phyloP scores from a whole-genome alignment of 768 basidiomycete species.

The Mycena alexandri region DNA sequence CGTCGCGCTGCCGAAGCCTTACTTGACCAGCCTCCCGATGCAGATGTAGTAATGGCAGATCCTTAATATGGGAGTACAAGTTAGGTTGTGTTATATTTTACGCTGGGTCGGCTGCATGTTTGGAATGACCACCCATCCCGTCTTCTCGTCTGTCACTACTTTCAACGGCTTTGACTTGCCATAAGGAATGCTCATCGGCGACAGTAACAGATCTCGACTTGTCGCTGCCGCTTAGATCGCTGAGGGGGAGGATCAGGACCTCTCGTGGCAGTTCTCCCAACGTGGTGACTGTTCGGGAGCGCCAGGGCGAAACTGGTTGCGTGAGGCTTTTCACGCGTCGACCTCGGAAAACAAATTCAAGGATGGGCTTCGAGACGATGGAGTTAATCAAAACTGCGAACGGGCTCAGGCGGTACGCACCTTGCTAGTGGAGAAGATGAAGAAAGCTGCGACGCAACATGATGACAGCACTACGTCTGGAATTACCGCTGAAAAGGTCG shows the following conservation, averaged over 20 bases:
- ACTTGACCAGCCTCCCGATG: conserved; percentile 55
- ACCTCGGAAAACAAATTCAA: conserved; percentile 27
- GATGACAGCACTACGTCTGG: conserved; percentile 32
- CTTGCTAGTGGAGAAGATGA: conserved; percentile 31
- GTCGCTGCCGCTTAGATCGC: neutral
- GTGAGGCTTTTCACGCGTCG: conserved; percentile 1
- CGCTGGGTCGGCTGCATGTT: neutral
- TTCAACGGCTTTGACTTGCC: conserved; percentile 9
- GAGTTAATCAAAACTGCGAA: neutral
- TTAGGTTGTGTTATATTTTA: conserved; percentile 15
- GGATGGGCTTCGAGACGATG: conserved; percentile 21
- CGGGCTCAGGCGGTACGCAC: neutral
- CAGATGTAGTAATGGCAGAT: conserved; percentile 70
- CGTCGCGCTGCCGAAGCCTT: conserved; percentile 71
- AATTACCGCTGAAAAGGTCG: conserved; percentile 19
- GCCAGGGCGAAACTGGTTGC: neutral
- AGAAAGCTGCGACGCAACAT: conserved; percentile 31
- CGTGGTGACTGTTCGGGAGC: neutral
- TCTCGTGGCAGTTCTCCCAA: neutral
- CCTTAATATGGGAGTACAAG: conserved; percentile 33
- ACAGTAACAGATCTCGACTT: neutral
- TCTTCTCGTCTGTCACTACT: conserved; percentile 2
- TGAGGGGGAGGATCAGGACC: conserved; percentile 6
- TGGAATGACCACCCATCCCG: neutral
- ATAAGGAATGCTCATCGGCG: neutral